Percentiles rank a stretch among this genome's conserved stretches.
These are phyloP conservation scores for Pseudocercospora fuligena DNA, from an alignment of 2,329 filamentous ascomycete genomes.

Conservation along the genomic window DNA sequence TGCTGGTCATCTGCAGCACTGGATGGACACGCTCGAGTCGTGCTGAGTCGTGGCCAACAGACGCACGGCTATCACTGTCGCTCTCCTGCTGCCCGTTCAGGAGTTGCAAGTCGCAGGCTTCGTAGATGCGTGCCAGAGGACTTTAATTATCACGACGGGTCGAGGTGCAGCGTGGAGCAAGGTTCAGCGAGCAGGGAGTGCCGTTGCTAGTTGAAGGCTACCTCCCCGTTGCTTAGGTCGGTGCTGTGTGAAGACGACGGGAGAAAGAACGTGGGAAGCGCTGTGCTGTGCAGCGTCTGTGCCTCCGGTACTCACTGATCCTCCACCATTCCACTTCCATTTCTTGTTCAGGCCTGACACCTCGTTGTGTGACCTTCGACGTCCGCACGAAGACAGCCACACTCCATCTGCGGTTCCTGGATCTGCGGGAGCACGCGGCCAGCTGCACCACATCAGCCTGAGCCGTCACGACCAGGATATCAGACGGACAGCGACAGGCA, in stretches of 20 bases:
- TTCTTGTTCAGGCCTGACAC: neutral
- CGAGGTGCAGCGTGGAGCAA: neutral
- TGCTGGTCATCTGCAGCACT: neutral
- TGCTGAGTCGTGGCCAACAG: neutral
- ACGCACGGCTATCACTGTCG: neutral
- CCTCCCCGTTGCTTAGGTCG: conserved; percentile 2
- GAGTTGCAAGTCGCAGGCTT: neutral
- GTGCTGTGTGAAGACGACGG: neutral
- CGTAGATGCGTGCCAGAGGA: neutral
- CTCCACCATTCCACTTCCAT: neutral
- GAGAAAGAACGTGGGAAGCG: neutral
- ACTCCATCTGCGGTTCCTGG: neutral
- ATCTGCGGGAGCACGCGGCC: neutral
- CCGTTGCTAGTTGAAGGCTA: neutral
- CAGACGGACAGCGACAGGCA: conserved; percentile 5
- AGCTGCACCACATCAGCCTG: neutral
- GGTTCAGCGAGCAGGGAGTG: neutral
- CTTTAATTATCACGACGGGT: neutral
- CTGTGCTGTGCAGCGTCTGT: too few relatives aligned
- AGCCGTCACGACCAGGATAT: neutral
- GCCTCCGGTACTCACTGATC: too few relatives aligned
- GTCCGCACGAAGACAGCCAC: neutral
- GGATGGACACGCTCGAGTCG: neutral
- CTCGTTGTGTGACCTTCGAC: neutral
- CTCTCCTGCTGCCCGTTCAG: neutral